Evolutionary conservation across 495 filamentous ascomycete species (phyloP), one percentile per base, ranked within the genome.

Genomic region (Lasiosphaeriaceae sp.): DNA sequence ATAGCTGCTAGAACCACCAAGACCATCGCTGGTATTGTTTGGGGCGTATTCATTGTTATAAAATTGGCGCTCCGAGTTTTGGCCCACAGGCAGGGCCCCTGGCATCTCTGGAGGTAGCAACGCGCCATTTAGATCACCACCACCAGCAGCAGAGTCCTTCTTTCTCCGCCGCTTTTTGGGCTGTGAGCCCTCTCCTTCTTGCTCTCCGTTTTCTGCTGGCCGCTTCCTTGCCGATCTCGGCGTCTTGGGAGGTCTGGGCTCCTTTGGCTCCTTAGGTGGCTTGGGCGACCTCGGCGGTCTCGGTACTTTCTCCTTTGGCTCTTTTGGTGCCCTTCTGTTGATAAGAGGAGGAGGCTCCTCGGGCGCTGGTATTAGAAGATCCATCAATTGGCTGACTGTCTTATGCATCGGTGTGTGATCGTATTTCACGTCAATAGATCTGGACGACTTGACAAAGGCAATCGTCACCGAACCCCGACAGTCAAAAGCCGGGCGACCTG

Each of bases 221-320:
- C 72, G 70, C 62, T 81, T 84, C 65, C 85, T 86, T 56, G 85
- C 75, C 50, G 90, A 83, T 47, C 75, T 74, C 7, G 67, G 67
- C 37, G 73, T 67, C 60, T 84, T 78, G 61, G 87, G 51, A 5
- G 71, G 66, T 51, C 60, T 76, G 52, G 72, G 58, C 22, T 56
- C 46, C 46, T 52, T 68, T 5, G 60, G 61, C 6, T 71, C 74
- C 52, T 77, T 79, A 31, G 71, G 72, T 59, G 81, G 83, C 62
- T 86, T 86, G 57, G 85, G 77, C 50, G 88, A 83, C 46, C 73
- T 72, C 11, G 64, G 64, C 47, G 71, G 66, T n/a, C 26, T 31
- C 26, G 26, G 26, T 9, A 9, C 4, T 31, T 9, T 31, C 26
- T 31, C 26, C 60, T 81, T 76, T 62, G 88, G 61, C 29, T 46